Base-by-base conservation (phyloP, 2,329 filamentous ascomycete species). In the Cladophialophora chaetospira region DNA sequence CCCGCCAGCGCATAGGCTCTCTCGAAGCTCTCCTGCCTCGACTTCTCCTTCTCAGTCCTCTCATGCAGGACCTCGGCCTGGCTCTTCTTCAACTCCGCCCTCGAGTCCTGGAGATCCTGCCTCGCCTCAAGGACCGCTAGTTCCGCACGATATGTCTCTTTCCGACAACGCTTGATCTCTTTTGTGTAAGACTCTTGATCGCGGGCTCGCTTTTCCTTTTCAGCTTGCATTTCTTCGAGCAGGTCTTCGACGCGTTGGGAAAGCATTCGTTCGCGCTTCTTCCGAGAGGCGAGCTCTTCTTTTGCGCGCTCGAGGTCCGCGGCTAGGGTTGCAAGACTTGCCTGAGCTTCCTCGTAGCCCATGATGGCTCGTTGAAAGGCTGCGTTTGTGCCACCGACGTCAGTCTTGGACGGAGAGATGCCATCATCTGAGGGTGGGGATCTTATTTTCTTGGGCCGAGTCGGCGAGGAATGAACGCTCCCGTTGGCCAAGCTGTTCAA, bases 61-160 rank as follows among this genome's bases (percentile, higher is more conserved):
- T 81, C 70, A 72, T 69, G 59, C 66, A 80, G 53, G 67, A 82
- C 71, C 74, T 85, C 67, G 68, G 80, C 76, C 66, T 82, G 81
- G 19, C 81, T 70, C 8, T 74, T 70, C 62, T 75, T 79, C 23
- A 80, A 68, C 59, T 79, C 78, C 1, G 64, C 66, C 57, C 72
- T 72, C 4, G 70, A 66, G 19, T 75, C 68, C 45, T 76, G 76
- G 19, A 78, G 60, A 56, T 78, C 75, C 57, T 84, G 81, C 64
- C 84, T 80, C 5, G 76, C 65, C 63, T 83, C 82, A 2, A 84
- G 76, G 23, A 83, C 61, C 2, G 73, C 72, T 1, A 81, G 82
- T 5, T 79, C 78, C 5, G 80, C 77, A 48, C 80, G 82, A 65
- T 83, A 83, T 1, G 81, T 80, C 63, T 84, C 81, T 66, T 84